A percentile compares a stretch with the other conserved stretches of the same genome.
phyloP scores from a whole-genome alignment of 371 early-diverging fungal genomes.

The Mucor mucedo region DNA sequence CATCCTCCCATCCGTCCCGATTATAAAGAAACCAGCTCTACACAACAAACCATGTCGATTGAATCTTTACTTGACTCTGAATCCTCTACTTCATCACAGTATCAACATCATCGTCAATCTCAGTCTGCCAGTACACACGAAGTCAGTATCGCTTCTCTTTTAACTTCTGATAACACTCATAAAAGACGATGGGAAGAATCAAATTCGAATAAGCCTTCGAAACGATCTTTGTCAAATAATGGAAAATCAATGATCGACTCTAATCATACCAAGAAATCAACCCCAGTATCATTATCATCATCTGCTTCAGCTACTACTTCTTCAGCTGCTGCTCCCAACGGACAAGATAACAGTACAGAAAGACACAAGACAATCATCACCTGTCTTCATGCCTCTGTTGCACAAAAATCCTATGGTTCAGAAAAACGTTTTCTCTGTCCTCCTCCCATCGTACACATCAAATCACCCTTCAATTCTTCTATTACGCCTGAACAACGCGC shows the following conservation, averaged over 20 bases:
- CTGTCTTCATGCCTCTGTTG: slow-evolving; percentile 72
- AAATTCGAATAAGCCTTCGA: neutral
- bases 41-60: slow-evolving; percentile 37
- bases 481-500: slow-evolving; percentile 12
- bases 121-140: slow-evolving; percentile 21
- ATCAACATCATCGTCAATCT: slow-evolving; percentile 19
- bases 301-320: neutral
- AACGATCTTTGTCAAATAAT: neutral
- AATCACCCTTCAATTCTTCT: slow-evolving; percentile 22
- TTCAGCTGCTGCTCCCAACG: too few species aligned
- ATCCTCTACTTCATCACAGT: neutral
- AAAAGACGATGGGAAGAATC: slow-evolving; percentile 21
- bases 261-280: neutral
- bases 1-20: neutral
- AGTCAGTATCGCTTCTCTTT: slow-evolving; percentile 23
- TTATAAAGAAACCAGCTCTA: neutral
- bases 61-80: slow-evolving; percentile 29
- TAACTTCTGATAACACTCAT: slow-evolving; percentile 23
- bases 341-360: slow-evolving; percentile 2
- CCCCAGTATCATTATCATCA: neutral
- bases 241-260: neutral
- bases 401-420: slow-evolving; percentile 89
- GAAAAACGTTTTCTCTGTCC: slow-evolving; percentile 88
- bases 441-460: slow-evolving; percentile 69
- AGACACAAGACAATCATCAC: slow-evolving; percentile 54